Evolutionary conservation across 306 rosid genomes (phyloP).

Genomic region (Medicago lupulina): DNA sequence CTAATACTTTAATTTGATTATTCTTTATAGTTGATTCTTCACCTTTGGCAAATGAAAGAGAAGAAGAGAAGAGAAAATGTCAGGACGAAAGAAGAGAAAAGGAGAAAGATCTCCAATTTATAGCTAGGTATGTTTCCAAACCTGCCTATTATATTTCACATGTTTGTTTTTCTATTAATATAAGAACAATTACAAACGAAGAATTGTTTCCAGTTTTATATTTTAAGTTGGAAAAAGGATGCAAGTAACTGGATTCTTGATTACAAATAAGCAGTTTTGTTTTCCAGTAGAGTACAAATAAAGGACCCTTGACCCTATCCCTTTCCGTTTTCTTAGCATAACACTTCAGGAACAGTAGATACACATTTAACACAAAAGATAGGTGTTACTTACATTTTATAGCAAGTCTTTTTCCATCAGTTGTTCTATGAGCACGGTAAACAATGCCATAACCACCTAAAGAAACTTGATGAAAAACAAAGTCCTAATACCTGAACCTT

Average conservation of each 20-base stretch:
- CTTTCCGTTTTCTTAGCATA: not conserved
- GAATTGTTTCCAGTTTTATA: not conserved
- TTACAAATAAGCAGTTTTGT: constrained; percentile 10
- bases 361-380: constrained; percentile 25
- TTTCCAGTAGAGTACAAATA: constrained; percentile 17
- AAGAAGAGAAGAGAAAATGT: too few species aligned
- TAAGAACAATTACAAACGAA: constrained; percentile 9
- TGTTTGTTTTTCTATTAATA: too few species aligned
- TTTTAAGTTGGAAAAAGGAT: constrained; percentile 25
- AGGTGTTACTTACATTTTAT: constrained; percentile 58
- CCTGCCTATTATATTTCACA: too few species aligned
- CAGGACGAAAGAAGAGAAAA: too few species aligned
- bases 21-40: too few species aligned
- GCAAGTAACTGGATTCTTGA: constrained; percentile 2
- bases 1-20: too few species aligned
- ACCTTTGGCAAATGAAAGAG: too few species aligned
- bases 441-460: constrained; percentile 86
- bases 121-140: too few species aligned
- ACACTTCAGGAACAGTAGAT: constrained; percentile 27
- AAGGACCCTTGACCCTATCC: not conserved
- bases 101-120: too few species aligned
- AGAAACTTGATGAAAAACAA: too few species aligned
- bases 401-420: constrained; percentile 63
- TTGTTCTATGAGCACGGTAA: constrained; percentile 64
- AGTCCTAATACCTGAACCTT: too few species aligned